Evolutionary conservation across 345 rosid genomes (phyloP), one percentile per base, ranked within the genome.

Genomic region (Hirschfeldia incana): DNA sequence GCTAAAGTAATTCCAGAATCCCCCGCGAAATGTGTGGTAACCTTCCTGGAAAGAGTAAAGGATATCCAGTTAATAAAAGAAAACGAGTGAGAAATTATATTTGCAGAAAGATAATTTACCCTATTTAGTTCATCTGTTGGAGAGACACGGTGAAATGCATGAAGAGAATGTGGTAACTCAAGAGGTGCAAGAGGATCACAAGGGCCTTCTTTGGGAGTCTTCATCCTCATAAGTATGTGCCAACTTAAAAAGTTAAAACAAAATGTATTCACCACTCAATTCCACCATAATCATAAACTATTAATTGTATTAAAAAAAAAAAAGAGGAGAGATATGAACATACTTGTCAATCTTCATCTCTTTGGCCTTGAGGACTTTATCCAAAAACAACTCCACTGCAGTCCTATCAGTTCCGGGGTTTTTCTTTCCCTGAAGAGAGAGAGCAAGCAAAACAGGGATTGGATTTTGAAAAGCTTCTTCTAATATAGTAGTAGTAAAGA

Each of bases 1-100:
- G 85, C 98, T 95, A 78, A 93, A 95, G 87, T 95, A 93, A 82
- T 93, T 95, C 98, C 99, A 95, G 86, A 93, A 93, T 67, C 99
- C 98, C 12, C 99, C 98, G 29, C 94, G 90, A 86, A 89, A 95
- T 63, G 99, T 95, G 78, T 87, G 88, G 84, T 11, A 80, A 67
- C 98, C 99, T 81, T 93, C 98, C 98, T 95, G 90, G 51, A 73
- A 46, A 84, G 74, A 62, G 69, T 64, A 13, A 73, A 66, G 71
- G 78, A 69, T 28, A 46, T 28, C 34, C n/a, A 65, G 3, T 55
- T 58, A 60, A 42, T 44, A 55, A 65, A 65, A 68, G 1, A 33
- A 42, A 12, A 49, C 10, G 71, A 12, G 9, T 10, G 59, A 15
- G 39, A 67, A 67, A 68, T 5, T 28, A 64, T 29, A 8, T 42